Base-by-base conservation (phyloP, 352 stramenopile species). In the Pythium guiyangense region DNA sequence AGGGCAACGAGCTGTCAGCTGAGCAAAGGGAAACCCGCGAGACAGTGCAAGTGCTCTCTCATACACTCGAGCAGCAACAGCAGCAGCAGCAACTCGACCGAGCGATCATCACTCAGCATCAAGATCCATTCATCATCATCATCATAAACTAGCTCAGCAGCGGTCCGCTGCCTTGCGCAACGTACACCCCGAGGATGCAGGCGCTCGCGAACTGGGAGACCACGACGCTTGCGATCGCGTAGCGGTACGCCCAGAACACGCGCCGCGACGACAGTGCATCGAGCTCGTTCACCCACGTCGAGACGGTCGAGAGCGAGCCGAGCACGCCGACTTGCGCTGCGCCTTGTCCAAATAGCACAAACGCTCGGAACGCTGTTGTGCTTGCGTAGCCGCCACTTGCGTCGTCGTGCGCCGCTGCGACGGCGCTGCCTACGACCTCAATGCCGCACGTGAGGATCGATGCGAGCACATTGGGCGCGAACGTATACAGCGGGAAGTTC, bases 241-340 rank as follows among this genome's bases (percentile, higher is more conserved):
- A 85, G 44, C 70, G 70, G 47, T 85, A 85, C n/a, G 76, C 73
- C 57, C 62, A 84, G 22, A 67, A 72, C 43, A 83, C 51, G 49
- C 67, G 66, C 22, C 69, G 67, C 15, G 71, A 80, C 25, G 71
- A 73, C 25, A 88, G 65, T 29, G 29, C 52, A 55, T 88, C 66
- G 17, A 88, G 56, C 51, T 88, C 78, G 53, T 83, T 73, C 29
- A 86, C 67, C 78, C 78, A 88, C 29, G 75, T 83, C 15, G 78
- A 88, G 10, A 88, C 78, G 3, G 78, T 88, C 39, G 78, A 88
- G 29, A 88, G 67, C 31, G 78, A 88, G n/a, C 78, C 78, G 2
- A 84, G 59, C 29, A 88, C 78, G 43, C 78, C 78, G 15, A 81
- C 71, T 42, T 79, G 55, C 37, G 77, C 53, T 31, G 60, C 72